Conservation (phyloP, 2,329 filamentous ascomycete species). For the Exophiala bonariae region DNA sequence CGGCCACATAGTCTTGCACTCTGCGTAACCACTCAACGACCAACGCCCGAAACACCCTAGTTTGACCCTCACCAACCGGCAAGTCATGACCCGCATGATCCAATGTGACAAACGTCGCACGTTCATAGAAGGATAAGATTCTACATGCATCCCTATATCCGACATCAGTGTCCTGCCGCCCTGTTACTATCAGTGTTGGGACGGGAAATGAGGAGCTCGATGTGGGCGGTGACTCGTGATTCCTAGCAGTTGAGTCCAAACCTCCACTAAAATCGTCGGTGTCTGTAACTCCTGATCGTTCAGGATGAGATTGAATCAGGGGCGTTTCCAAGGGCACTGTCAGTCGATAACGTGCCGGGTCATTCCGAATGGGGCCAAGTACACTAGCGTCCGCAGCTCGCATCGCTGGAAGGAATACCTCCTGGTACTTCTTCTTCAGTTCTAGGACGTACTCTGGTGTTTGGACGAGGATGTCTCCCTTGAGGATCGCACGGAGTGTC, state of each 20-base stretch:
- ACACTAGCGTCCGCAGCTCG: slow-evolving; percentile 25
- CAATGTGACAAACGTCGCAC: slow-evolving; percentile 24
- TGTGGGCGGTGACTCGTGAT: too few relatives aligned
- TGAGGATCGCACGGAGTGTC: slow-evolving; percentile 25
- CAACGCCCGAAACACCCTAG: slow-evolving; percentile 33
- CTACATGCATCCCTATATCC: slow-evolving; percentile 34
- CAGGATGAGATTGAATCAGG: too few relatives aligned
- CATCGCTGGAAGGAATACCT: slow-evolving; percentile 19
- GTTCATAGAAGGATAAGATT: slow-evolving; percentile 30
- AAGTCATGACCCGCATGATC: slow-evolving; percentile 32
- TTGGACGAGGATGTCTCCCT: slow-evolving; percentile 31
- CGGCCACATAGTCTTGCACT: too few relatives aligned
- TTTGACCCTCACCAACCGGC: slow-evolving; percentile 30
- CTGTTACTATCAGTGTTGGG: slow-evolving; percentile 32
- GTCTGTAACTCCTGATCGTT: too few relatives aligned
- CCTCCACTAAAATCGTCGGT: too few relatives aligned
- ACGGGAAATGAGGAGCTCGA: slow-evolving; percentile 23
- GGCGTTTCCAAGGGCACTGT: slow-evolving; percentile 24
- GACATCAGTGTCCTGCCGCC: slow-evolving; percentile 31
- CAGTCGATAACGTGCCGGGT: slow-evolving; percentile 30
- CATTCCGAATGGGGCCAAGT: slow-evolving; percentile 30
- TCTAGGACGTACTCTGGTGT: slow-evolving; percentile 29
- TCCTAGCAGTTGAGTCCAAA: not conserved
- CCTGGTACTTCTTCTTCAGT: slow-evolving; percentile 28
- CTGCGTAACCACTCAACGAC: slow-evolving; percentile 32